These are phyloP conservation scores for Lagenaria siceraria DNA, from an alignment of 306 rosid genomes.

Conservation along the genomic window DNA sequence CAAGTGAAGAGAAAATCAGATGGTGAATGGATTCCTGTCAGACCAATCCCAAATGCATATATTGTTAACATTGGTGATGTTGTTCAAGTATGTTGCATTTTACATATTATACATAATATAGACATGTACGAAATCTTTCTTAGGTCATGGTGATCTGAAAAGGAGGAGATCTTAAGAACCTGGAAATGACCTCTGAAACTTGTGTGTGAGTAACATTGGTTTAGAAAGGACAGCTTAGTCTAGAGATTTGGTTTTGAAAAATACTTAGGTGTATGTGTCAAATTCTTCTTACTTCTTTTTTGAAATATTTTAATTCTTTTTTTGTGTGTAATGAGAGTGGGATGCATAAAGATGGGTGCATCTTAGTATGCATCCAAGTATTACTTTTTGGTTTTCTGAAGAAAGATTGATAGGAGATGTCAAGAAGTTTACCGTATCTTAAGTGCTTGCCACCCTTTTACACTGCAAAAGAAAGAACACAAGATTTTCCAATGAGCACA, in stretches of 20 bases:
- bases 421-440: too few species aligned
- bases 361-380: too few species aligned
- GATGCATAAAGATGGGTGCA: too few species aligned
- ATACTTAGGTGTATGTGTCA: too few species aligned
- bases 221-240: neutral
- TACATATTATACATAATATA: neutral
- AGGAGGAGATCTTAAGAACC: neutral
- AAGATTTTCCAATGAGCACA: neutral
- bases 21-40: conserved; percentile 59
- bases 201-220: neutral
- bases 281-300: too few species aligned
- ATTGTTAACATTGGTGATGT: conserved; percentile 65
- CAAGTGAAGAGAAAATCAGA: conserved; percentile 52
- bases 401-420: too few species aligned
- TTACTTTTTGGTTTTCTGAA: too few species aligned
- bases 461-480: neutral
- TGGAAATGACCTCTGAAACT: neutral
- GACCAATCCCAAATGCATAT: conserved; percentile 43
- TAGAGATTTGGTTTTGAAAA: neutral
- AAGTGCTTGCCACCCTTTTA: too few species aligned
- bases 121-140: neutral
- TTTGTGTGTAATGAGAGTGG: too few species aligned
- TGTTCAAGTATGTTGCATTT: conserved; percentile 40
- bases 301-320: too few species aligned
- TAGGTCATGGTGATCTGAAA: neutral